Evolutionary conservation across 495 filamentous ascomycete genomes (phyloP).

Genomic region (Aeminium ludgeri): DNA sequence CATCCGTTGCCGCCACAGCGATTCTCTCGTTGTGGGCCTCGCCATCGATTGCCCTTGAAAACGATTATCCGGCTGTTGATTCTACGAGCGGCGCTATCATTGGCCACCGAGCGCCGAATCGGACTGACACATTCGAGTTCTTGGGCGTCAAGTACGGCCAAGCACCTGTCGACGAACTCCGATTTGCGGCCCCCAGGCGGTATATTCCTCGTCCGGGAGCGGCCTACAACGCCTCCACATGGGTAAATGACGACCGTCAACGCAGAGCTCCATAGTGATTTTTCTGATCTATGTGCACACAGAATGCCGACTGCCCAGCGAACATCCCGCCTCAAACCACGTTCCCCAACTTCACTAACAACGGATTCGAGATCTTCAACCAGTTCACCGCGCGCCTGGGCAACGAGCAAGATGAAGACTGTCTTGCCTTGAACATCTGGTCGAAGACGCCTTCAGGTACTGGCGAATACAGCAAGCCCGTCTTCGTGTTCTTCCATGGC

Average conservation of each 20-base stretch:
- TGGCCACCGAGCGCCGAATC: slow-evolving; percentile 29
- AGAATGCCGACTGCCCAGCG: slow-evolving; percentile 12
- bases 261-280: background rate
- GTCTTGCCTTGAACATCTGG: slow-evolving; percentile 33
- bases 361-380: slow-evolving; percentile 12
- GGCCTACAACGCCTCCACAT: slow-evolving; percentile 18
- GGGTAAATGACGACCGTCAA: slow-evolving; percentile 1
- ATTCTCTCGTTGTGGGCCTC: too few species aligned
- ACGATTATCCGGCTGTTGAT: background rate
- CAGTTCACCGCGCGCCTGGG: slow-evolving; percentile 17
- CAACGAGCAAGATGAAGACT: slow-evolving; percentile 28
- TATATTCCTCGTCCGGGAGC: slow-evolving; percentile 3
- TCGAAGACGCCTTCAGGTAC: slow-evolving; percentile 14
- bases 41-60: too few species aligned
- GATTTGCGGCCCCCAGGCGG: slow-evolving; percentile 29
- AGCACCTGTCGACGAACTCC: slow-evolving; percentile 30
- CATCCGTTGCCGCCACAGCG: too few species aligned
- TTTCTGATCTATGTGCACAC: slow-evolving; percentile 20
- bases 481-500: slow-evolving; percentile 26
- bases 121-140: slow-evolving; percentile 29
- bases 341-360: too few species aligned
- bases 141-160: slow-evolving; percentile 34
- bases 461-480: slow-evolving; percentile 18
- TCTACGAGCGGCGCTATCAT: slow-evolving; percentile 26
- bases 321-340: background rate